Evolutionary conservation across 805 yeast genomes (phyloP), one percentile per base, ranked within the genome.

Genomic region (Teunomyces barrocoloradensis): DNA sequence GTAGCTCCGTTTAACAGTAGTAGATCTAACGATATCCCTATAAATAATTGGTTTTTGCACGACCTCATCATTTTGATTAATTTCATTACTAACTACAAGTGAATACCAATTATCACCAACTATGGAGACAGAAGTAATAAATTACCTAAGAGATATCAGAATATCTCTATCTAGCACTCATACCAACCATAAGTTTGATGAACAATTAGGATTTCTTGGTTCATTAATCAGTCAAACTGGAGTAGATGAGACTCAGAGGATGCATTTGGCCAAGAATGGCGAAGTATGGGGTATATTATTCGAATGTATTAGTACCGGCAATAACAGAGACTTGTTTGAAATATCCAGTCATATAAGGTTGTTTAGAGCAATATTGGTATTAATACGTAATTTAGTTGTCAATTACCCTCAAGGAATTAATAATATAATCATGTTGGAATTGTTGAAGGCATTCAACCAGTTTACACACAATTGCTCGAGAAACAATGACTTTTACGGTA

Each of bases 351-450:
- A 57, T 23, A 23, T 64, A 5, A 62, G 85, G 37, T 51, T 73
- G 2, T 46, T 75, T 3, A 64, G 84, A 54, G 86, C 82, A 1
- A 53, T 73, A 0, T 46, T 79, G 1, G 51, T 82, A n/a, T 46
- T 81, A n/a, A 61, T 73, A 25, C 62, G 86, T 49, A 81, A 80
- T 53, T 52, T 79, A 20, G 67, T 74, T 1, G n/a, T 51, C 5
- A 25, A 43, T 7, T 25, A 43, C 32, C 30, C 51, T 15, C 32
- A 41, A 9, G 29, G 13, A 5, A 46, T 45, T 35, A 34, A 10
- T 29, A 35, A 13, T 40, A 40, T 12, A 38, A 39, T 23, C 13
- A 25, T 40, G 18, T 27, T 32, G 10, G 15, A 29, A 7, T 17
- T 54, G 17, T 42, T 53, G 12, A 25, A 17, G 6, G 50, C 46